Base-by-base conservation (phyloP, 192 early-diverging fungal species). In the Kickxella alabastrina region DNA sequence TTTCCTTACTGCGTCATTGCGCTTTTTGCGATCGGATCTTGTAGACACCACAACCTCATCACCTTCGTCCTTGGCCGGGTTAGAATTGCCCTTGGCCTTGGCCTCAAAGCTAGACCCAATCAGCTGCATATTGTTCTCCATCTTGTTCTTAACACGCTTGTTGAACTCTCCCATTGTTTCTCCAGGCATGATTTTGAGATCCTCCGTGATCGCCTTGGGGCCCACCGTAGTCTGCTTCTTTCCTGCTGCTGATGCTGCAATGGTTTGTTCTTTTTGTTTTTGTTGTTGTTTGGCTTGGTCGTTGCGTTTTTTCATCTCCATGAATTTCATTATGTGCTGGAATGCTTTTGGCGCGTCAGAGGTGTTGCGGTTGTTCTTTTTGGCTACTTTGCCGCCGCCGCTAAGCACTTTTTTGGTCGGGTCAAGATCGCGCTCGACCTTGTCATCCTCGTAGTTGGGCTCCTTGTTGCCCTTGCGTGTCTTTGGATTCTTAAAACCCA, bases 401-500 rank as follows among this genome's bases (percentile, higher is more conserved):
- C 57, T 68, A 4, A 68, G 38, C 4, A 54, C 34, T 14, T 64
- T 55, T 51, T 32, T 32, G 31, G 60, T 37, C 28, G 73, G 73
- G 19, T 68, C 65, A 10, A 68, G 54, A 44, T 75, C 60, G 13
- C 61, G 59, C 52, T 65, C 40, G 13, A 35, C 53, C 8, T 56
- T 47, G 39, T 57, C 59, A n/a, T 62, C 55, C 3, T 58, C 55
- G 2, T 49, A 44, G 6, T 47, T 25, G 23, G 49, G 58, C 24
- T 49, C 39, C 6, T 23, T 51, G 6, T 41, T 28, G 3, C 32
- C 19, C 52, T 66, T 66, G 28, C 23, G 22, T 9, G 54, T 52
- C 59, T 74, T 74, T 58, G 70, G 63, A 27, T 58, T 62, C 37
- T 65, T 66, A 49, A 74, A 74, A 22, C 70, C 63, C 70, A 74